Base-by-base conservation (phyloP, 306 rosid species). In the Phaseolus lunatus region DNA sequence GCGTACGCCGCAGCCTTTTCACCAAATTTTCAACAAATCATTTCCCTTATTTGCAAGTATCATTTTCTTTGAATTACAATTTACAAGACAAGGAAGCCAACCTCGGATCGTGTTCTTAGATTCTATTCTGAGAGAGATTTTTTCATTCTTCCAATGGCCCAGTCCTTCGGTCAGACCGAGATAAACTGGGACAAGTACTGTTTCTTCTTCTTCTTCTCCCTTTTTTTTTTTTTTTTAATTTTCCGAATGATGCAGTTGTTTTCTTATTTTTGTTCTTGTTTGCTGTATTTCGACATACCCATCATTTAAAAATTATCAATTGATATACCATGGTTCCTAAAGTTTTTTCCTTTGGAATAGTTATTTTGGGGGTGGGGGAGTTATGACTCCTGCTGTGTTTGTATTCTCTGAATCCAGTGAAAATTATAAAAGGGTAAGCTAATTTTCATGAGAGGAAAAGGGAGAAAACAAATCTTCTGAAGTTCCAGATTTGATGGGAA, bases 161-260 rank as follows among this genome's bases (percentile, higher is more conserved):
- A 80, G 6, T 72, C 95, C 49, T 84, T 87, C 48, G 93, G 90
- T 71, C 93, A 87, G 29, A 80, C 97, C 56, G 99, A 92, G 86
- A 92, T 95, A 54, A 92, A 95, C 84, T 95, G 99, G 99, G 97
- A 95, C 86, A 92, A 95, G 99, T 94, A 87, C 35, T 66, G 3
- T 58, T 47, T 50, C 43, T 27, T 62, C n/a, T 58, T 72, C 0
- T 48, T 35, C 73, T 68, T 16, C 10, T 14, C 6, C 43, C 22
- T 62, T 10, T 58, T 72, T 0, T 47, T 33, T 73, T 67, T 16
- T 7, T 10, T 75, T 59, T 26, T 12, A 7, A 16, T 0, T 18
- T 62, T 59, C 22, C 37, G 23, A n/a, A 23, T 35, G 23, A 1
- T 71, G 54, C 26, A 63, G 4, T 72, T 80, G 53, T 7, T 58